Conservation (phyloP, 225 moss, liverwort and hornwort species). For the Asterella californica region DNA sequence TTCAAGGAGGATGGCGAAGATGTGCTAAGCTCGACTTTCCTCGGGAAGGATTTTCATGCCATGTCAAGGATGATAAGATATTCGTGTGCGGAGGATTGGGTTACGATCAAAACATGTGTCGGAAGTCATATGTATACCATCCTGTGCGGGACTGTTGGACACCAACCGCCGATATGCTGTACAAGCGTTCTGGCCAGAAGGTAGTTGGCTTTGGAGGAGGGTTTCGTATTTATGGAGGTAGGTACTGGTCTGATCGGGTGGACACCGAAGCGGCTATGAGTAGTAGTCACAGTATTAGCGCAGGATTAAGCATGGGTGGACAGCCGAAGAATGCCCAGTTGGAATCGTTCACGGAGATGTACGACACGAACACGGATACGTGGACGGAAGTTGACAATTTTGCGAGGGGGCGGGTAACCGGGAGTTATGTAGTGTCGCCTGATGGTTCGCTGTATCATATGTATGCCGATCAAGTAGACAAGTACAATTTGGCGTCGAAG, state of each 20-base stretch:
- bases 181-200: slow-evolving; percentile 17
- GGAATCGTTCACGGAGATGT: slow-evolving; percentile 19
- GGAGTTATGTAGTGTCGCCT: slow-evolving; percentile 6
- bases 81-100: slow-evolving; percentile 15
- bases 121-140: slow-evolving; percentile 15
- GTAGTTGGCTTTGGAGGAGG: slow-evolving; percentile 17
- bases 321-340: slow-evolving; percentile 8
- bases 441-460: slow-evolving; percentile 16
- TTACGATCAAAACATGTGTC: slow-evolving; percentile 15
- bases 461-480: slow-evolving; percentile 3
- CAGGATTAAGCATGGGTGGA: slow-evolving; percentile 11
- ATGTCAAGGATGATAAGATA: slow-evolving; percentile 12
- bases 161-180: slow-evolving; percentile 12
- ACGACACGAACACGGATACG: slow-evolving; percentile 4
- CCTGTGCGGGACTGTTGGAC: slow-evolving; percentile 13
- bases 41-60: slow-evolving; percentile 15
- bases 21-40: slow-evolving; percentile 12
- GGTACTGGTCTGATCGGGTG: slow-evolving; percentile 18
- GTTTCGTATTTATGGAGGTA: slow-evolving; percentile 11
- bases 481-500: slow-evolving; percentile 5
- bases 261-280: slow-evolving; percentile 10
- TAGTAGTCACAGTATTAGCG: slow-evolving; percentile 1
- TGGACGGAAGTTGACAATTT: slow-evolving; percentile 19
- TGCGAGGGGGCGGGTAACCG: slow-evolving; percentile 5
- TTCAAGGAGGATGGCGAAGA: slow-evolving; percentile 16